Percentiles rank a stretch among this genome's conserved stretches.
phyloP scores from a whole-genome alignment of 2,329 filamentous ascomycete species.

The Phialophora macrospora region DNA sequence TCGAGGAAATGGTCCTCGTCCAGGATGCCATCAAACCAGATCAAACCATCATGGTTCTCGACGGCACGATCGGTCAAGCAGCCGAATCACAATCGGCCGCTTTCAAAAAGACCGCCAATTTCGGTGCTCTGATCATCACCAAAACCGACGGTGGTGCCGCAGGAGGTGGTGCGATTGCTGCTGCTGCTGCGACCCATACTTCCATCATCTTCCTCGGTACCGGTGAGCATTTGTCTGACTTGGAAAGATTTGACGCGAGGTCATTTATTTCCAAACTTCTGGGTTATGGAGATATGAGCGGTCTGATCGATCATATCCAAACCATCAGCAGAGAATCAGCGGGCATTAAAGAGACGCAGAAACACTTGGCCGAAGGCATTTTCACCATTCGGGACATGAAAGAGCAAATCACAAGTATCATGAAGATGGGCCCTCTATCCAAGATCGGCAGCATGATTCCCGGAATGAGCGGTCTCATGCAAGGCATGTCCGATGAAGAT shows the following conservation, averaged over 20 bases:
- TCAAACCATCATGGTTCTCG: constrained; percentile 97
- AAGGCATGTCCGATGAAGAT: constrained; percentile 93
- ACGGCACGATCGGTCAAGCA: constrained; percentile 94
- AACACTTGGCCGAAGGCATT: constrained; percentile 95
- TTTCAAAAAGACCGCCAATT: constrained; percentile 96
- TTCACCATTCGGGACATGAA: constrained; percentile 94
- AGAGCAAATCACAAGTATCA: constrained; percentile 95
- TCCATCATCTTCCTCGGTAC: constrained; percentile 98
- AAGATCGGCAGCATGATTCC: constrained; percentile 99
- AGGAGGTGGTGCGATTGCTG: constrained; percentile 95
- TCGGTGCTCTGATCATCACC: constrained; percentile 97
- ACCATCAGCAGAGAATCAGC: constrained; percentile 87
- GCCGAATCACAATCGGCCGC: constrained; percentile 93
- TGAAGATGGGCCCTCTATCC: constrained; percentile 98
- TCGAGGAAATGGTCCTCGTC: constrained; percentile 97
- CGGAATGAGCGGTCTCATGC: constrained; percentile 87
- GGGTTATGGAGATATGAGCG: constrained; percentile 96
- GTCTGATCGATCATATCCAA: constrained; percentile 94
- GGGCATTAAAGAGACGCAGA: constrained; percentile 89
- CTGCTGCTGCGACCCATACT: constrained; percentile 92
- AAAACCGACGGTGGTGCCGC: constrained; percentile 97
- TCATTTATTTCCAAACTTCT: constrained; percentile 92
- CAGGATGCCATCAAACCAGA: constrained; percentile 87
- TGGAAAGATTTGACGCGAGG: constrained; percentile 90
- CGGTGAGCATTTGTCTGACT: constrained; percentile 93